Evolutionary conservation across 257 asterid species (phyloP).

Genomic region (Apocynum venetum): DNA sequence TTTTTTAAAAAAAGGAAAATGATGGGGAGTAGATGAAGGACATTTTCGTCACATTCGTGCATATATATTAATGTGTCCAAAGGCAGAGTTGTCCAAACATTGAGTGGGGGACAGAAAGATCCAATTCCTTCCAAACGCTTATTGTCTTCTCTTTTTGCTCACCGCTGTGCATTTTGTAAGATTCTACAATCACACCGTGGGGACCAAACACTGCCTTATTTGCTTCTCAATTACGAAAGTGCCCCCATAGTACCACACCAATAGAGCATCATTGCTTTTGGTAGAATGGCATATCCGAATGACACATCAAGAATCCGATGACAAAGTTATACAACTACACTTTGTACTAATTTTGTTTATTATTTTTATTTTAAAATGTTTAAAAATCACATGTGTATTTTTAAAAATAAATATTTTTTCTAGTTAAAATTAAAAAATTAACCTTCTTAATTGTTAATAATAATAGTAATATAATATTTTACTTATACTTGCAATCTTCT

Average conservation of each 20-base stretch:
- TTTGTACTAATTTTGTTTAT: too few species aligned
- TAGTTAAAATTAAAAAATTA: too few species aligned
- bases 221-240: neutral
- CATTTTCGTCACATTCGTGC: slow-evolving; percentile 14
- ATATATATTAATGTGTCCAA: neutral
- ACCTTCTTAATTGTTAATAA: too few species aligned
- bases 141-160: slow-evolving; percentile 13
- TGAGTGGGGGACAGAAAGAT: slow-evolving; percentile 31
- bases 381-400: too few species aligned
- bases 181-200: slow-evolving; percentile 9
- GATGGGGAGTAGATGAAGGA: slow-evolving; percentile 12
- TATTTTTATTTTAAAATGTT: too few species aligned
- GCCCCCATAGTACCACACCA: neutral
- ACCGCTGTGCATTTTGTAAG: slow-evolving; percentile 12
- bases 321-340: too few species aligned
- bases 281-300: neutral
- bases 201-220: slow-evolving; percentile 19
- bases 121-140: slow-evolving; percentile 25
- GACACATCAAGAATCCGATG: slow-evolving; percentile 1
- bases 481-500: too few species aligned
- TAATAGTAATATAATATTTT: too few species aligned
- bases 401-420: too few species aligned
- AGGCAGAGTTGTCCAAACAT: slow-evolving; percentile 22
- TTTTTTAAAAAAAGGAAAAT: neutral
- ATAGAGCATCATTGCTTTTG: neutral